Conservation (phyloP, 2,329 filamentous ascomycete species). For the Apiospora koreana region DNA sequence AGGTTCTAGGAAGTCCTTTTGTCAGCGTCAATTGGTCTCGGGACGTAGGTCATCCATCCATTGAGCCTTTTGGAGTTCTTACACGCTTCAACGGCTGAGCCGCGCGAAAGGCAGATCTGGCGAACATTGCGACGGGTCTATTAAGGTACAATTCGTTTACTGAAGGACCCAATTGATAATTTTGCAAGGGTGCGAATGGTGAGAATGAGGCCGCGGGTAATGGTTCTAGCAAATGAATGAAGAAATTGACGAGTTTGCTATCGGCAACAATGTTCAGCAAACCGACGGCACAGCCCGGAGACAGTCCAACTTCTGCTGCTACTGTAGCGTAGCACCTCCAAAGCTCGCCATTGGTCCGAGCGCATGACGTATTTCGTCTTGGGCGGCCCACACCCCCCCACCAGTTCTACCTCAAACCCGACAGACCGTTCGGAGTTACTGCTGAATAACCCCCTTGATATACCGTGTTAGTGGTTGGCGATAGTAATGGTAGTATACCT, state of each 20-base stretch:
- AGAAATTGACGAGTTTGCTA: not conserved
- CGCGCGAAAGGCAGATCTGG: slow-evolving; percentile 55
- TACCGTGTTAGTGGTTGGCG: no score
- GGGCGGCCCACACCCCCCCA: not conserved
- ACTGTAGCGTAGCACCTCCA: not conserved
- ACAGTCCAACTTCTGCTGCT: not conserved
- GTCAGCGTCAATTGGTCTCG: slow-evolving; percentile 20
- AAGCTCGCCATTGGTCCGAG: slow-evolving; percentile 14
- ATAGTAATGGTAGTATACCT: no score
- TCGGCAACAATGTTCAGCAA: not conserved
- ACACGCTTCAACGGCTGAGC: slow-evolving; percentile 59
- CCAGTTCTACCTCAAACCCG: not conserved
- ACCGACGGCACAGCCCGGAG: not conserved
- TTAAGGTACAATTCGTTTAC: not conserved
- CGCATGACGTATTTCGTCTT: slow-evolving; percentile 14
- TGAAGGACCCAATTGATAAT: not conserved
- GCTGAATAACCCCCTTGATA: not conserved
- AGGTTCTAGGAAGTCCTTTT: slow-evolving; percentile 21
- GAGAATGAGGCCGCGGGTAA: not conserved
- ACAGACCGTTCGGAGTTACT: not conserved
- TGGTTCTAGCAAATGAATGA: not conserved
- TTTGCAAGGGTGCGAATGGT: not conserved
- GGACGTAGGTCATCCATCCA: slow-evolving; percentile 10
- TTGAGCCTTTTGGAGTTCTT: slow-evolving; percentile 30
- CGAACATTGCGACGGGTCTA: slow-evolving; percentile 51